Percentiles rank a stretch among this genome's conserved stretches.
phyloP scores from a whole-genome alignment of 306 rosid genomes.

The Prunus persica region Prunus_persica_NCBIv2 NC_034014.1:17874001-17874500 shows the following conservation, averaged over 20 bases:
- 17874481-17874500: neutral
- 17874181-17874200: constrained; percentile 92
- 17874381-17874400: neutral
- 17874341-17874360: neutral
- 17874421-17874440: neutral
- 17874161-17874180: constrained; percentile 92
- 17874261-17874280: neutral
- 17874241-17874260: constrained; percentile 3
- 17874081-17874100: constrained; percentile 80
- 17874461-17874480: neutral
- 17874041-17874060: constrained; percentile 75
- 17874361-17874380: neutral
- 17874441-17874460: neutral
- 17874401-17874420: neutral
- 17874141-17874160: constrained; percentile 92
- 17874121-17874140: constrained; percentile 90
- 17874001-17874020: constrained; percentile 86
- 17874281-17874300: neutral
- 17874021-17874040: constrained; percentile 97
- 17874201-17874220: constrained; percentile 74
- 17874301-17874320: neutral
- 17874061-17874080: constrained; percentile 86
- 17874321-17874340: neutral
- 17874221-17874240: constrained; percentile 11
- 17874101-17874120: constrained; percentile 84